Percentiles rank a stretch among this genome's conserved stretches.
These are phyloP conservation scores for Phellinidium pouzarii DNA, from an alignment of 1,284 basidiomycete species.

Conservation along the genomic window DNA sequence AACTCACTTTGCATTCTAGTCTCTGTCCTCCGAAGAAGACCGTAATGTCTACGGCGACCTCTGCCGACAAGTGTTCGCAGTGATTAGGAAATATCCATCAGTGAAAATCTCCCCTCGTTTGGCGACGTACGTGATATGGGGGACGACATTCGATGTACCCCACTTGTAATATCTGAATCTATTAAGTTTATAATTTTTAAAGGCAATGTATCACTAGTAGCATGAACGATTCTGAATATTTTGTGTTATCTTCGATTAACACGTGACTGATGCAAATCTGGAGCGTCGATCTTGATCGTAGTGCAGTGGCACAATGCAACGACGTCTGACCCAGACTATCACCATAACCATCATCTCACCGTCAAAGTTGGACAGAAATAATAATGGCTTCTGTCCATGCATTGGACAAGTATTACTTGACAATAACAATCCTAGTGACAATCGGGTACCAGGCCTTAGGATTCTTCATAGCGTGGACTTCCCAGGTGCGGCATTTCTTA, in stretches of 20 bases:
- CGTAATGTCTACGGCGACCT: conserved; percentile 5
- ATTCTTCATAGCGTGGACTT: conserved; percentile 63
- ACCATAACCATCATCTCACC: background rate
- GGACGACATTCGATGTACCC: background rate
- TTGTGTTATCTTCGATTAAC: background rate
- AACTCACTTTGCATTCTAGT: background rate
- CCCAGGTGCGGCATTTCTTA: conserved; percentile 32
- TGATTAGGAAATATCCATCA: conserved; percentile 1
- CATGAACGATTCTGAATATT: background rate
- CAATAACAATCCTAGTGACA: conserved; percentile 62
- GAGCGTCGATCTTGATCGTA: background rate
- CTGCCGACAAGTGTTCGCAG: conserved; percentile 1
- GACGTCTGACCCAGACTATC: background rate
- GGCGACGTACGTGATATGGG: conserved; percentile 3
- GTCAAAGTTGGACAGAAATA: background rate
- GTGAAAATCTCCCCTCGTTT: conserved; percentile 7
- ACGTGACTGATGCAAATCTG: background rate
- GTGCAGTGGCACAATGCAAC: background rate
- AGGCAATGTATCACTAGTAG: background rate
- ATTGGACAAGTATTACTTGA: conserved; percentile 60
- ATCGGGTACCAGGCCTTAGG: conserved; percentile 59
- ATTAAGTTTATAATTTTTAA: background rate
- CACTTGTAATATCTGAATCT: background rate
- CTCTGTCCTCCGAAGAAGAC: background rate
- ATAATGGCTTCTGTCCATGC: conserved; percentile 42